phyloP scores from a whole-genome alignment of 2,329 filamentous ascomycete species.

The Pleochaeta shiraiana region DNA sequence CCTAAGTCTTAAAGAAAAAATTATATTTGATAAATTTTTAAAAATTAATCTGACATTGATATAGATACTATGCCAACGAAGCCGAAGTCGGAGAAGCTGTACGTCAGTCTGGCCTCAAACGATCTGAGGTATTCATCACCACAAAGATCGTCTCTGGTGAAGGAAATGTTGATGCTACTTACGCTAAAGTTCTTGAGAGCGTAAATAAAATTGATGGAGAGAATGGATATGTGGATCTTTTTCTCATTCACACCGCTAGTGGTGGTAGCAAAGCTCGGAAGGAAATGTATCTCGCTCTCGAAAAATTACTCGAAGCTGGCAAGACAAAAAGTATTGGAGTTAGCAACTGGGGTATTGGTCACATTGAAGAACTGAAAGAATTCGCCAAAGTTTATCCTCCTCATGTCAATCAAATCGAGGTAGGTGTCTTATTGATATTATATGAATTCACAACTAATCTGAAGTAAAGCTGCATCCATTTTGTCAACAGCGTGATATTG shows the following conservation, averaged over 20 bases:
- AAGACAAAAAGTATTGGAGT: conserved; percentile 45
- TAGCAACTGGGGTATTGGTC: conserved; percentile 45
- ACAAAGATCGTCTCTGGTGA: conserved; percentile 41
- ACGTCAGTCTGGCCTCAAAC: conserved; percentile 29
- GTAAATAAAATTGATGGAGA: conserved; percentile 35
- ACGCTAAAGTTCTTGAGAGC: conserved; percentile 35
- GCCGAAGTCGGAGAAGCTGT: conserved; percentile 41
- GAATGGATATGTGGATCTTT: conserved; percentile 46
- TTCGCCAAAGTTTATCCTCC: conserved; percentile 47
- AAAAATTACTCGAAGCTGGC: conserved; percentile 36
- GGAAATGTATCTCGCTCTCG: conserved; percentile 43
- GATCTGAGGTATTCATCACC: conserved; percentile 43
- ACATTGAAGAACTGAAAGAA: conserved; percentile 44
- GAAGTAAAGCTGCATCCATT: conserved; percentile 43
- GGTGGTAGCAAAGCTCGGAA: conserved; percentile 31
- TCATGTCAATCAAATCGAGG: conserved; percentile 52
- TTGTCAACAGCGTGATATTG: conserved; percentile 36
- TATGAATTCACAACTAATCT: too few species aligned
- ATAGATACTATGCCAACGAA: conserved; percentile 48
- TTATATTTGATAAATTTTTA: too few species aligned
- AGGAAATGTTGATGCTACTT: conserved; percentile 33
- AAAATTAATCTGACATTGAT: neutral
- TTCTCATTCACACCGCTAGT: conserved; percentile 44
- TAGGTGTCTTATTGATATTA: too few species aligned
- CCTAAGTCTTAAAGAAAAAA: neutral